Evolutionary conservation across 345 rosid genomes (phyloP), one percentile per base, ranked within the genome.

Genomic region (Acer yangbiense): DNA sequence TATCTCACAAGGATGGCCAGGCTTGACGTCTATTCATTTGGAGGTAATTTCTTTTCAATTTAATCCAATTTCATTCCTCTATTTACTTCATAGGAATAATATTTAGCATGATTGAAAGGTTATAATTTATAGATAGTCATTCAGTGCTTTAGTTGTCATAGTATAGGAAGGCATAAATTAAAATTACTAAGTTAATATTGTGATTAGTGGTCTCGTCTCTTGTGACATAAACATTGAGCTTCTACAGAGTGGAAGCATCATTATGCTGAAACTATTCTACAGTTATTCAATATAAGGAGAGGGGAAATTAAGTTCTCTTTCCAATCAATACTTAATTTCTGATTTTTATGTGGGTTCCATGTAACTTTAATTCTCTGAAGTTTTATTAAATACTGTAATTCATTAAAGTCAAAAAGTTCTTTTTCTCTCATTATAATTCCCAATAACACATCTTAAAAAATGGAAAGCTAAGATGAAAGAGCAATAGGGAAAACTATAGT

Each of bases 1-100:
- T 71, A 89, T 94, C 82, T 89, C 95, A 63, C 25, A 58, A 27
- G 92, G 92, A 81, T 94, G 98, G 98, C 92, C 91, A 0, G 95
- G 98, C 73, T 79, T 94, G 88, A 82, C 78, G 65, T 82, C 84
- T 74, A 77, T 92, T 72, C 94, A 85, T 77, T 84, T 94, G 44
- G 94, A 94, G 98, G 97, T 94, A 75, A 65, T 71, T 74, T 29
- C 67, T 48, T 62, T 68, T 55, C 68, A 41, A 29, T 66, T 69
- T 14, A 11, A 20, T 27, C 41, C 52, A 58, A 17, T n/a, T 29
- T 50, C 13, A 5, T 9, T 52, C 21, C 58, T 20, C 9, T 12
- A 6, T 69, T 65, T 66, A 32, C 13, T 27, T 32, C 39, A 10
- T 71, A 32, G 64, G 14, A 69, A n/a, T n/a, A 14, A 78, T 29